phyloP scores from a whole-genome alignment of 2,329 filamentous ascomycete species.

The Aspergillus thermomutatus region DNA sequence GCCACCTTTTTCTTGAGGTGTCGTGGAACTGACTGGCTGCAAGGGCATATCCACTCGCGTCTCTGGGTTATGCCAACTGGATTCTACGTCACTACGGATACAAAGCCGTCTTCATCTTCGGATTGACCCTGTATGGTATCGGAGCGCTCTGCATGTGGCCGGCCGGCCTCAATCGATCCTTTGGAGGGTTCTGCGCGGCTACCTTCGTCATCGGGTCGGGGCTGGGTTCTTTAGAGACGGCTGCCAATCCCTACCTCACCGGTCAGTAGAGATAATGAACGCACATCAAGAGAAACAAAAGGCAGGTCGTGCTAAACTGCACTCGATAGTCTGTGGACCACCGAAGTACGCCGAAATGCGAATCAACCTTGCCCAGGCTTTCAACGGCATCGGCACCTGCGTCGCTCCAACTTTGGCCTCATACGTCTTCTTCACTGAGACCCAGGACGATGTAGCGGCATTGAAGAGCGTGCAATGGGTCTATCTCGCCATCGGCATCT shows the following conservation, averaged over 20 bases:
- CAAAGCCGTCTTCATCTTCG: slow-evolving; percentile 75
- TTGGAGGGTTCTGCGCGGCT: slow-evolving; percentile 68
- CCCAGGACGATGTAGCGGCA: slow-evolving; percentile 55
- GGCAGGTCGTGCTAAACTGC: slow-evolving; percentile 29
- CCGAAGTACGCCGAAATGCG: slow-evolving; percentile 71
- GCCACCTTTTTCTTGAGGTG: no score
- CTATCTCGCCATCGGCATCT: slow-evolving; percentile 74
- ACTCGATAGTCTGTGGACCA: slow-evolving; percentile 63
- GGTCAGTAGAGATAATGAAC: slow-evolving; percentile 29
- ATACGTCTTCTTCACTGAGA: slow-evolving; percentile 67
- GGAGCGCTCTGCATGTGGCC: slow-evolving; percentile 85
- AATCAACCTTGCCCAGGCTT: slow-evolving; percentile 73
- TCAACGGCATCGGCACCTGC: slow-evolving; percentile 73
- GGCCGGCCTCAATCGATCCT: slow-evolving; percentile 68
- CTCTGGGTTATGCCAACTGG: slow-evolving; percentile 53
- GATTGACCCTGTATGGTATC: slow-evolving; percentile 65
- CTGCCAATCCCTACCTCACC: slow-evolving; percentile 72
- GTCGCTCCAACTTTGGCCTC: slow-evolving; percentile 70
- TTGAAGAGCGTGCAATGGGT: slow-evolving; percentile 73
- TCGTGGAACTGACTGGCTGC: not conserved
- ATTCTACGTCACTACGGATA: slow-evolving; percentile 73
- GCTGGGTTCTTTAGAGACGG: slow-evolving; percentile 70
- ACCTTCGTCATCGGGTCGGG: slow-evolving; percentile 73
- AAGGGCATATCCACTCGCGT: slow-evolving; percentile 53
- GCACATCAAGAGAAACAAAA: not conserved